Base-by-base conservation (phyloP, 2,329 filamentous ascomycete species). In the Sporothrix schenckii region DNA sequence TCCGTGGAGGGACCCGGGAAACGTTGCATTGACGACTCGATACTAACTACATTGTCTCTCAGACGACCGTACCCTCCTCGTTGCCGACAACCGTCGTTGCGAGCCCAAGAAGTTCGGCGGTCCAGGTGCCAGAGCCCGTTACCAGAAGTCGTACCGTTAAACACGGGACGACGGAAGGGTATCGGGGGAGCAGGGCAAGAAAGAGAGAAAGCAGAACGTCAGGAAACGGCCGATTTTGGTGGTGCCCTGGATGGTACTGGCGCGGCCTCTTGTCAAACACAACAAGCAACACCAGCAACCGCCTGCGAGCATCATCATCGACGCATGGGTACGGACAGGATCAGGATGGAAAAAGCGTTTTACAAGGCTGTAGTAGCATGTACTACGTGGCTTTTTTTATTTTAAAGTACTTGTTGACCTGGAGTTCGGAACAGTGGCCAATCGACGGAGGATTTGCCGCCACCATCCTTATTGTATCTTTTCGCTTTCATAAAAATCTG, bases 101-200 rank as follows among this genome's bases (percentile, higher is more conserved):
- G 95, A 99, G 89, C 94, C 94, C 86, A 98, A 97, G 94, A 97
- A 97, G 88, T 92, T 93, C 82, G 90, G 89, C 83, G 92, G 92
- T 92, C 91, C 89, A 79, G 94, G 94, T 89, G 94, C 94, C 82
- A 91, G 94, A 82, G 88, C 94, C 81, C 91, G 94, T 82, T 98
- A 92, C 93, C 94, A 98, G 88, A 97, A 97, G 88, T 97, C 93
- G 77, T 97, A 97, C 91, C 93, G 93, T 94, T 97, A 94, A 93
- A 69, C 72, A 39, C 58, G 58, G 39, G 41, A 24, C 10, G 24
- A 30, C 21, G 39, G 4, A 24, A 34, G 27, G 41, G 24, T 30
- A 47, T 47, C 41, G 24, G 66, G 53, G 53, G 47, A 9, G 49
- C 41, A 24, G 10, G 21, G 60, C 49, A 49, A 30, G 60, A 19